Percentiles rank a stretch among this genome's conserved stretches.
Evolutionary conservation across 345 rosid genomes (phyloP).

Genomic region (Bruguiera sexangula): DNA sequence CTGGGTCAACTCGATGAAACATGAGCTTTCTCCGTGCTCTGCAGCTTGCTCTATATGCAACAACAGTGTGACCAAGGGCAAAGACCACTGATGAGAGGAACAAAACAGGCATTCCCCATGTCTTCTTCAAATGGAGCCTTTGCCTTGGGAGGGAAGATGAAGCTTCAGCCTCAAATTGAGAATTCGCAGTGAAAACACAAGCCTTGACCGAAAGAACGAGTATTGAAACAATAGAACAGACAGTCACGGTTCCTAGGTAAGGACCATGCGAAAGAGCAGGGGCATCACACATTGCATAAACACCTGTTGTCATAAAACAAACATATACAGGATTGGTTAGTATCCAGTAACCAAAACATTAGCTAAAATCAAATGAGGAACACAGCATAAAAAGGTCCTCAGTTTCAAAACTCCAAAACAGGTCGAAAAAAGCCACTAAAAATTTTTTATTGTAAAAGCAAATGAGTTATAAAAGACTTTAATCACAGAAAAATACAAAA

Average conservation of each 20-base stretch:
- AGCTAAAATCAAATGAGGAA: neutral
- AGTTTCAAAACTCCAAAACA: neutral
- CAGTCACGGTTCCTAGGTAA: constrained; percentile 77
- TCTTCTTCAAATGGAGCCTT: constrained; percentile 75
- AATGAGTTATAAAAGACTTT: too few relatives aligned
- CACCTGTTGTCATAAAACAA: constrained; percentile 49
- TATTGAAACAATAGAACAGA: constrained; percentile 66
- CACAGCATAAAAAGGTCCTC: neutral
- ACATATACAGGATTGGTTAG: neutral
- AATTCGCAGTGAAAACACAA: constrained; percentile 72
- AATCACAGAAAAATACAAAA: too few relatives aligned
- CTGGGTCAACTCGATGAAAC: constrained; percentile 84
- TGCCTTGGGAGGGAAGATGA: constrained; percentile 63
- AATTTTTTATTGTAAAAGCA: too few relatives aligned
- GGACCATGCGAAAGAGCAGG: constrained; percentile 87
- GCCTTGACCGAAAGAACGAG: constrained; percentile 75
- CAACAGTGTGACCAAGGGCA: constrained; percentile 88
- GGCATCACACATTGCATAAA: constrained; percentile 66
- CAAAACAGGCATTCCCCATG: constrained; percentile 99
- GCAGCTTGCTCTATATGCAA: constrained; percentile 93
- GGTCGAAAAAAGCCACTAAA: too few relatives aligned
- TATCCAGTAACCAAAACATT: neutral
- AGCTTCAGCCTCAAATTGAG: constrained; percentile 65
- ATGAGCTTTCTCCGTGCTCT: constrained; percentile 83
- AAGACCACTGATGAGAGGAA: constrained; percentile 84